Evolutionary conservation across 768 basidiomycete genomes (phyloP), one percentile per base, ranked within the genome.

Genomic region (Lyophyllum semitale): DNA sequence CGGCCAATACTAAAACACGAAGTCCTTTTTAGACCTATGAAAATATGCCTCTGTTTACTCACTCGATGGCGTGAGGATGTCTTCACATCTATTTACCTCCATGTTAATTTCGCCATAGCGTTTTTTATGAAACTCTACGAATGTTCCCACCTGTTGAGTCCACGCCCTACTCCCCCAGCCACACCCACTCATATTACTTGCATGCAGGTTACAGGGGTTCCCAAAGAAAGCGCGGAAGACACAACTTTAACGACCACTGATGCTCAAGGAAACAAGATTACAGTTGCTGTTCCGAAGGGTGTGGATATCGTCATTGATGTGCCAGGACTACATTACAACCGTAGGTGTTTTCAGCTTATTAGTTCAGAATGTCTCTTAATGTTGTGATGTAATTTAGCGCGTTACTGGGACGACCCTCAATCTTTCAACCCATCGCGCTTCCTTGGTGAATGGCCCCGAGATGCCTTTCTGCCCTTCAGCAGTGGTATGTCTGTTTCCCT

Each of bases 401-500:
- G 75, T 32, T 83, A 83, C 62, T 85, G 84, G 83, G 66, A 78
- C 47, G 74, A 84, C 41, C 83, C 84, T 3, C 57, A 78, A 27
- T 60, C 60, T 8, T 85, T 83, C 66, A 73, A 71, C 37, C 71
- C 71, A 23, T 71, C 72, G 25, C 73, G 82, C 7, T 84, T 83
- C 69, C 65, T 83, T n/a, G 73, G 71, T 32, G 77, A 83, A 44
- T 84, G 79, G 76, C 74, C 78, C 20, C 71, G 75, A 32, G 82
- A 84, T 59, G 84, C 83, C 0, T 84, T 82, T 61, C 35, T 81
- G 25, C 80, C 82, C 3, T 84, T 83, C 61, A 80, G 77, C 51
- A 70, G 64, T 42, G 80, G 80, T 71, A 50, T 51, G 66, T 56
- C n/a, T 20, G n/a, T 33, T 25, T 55, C n/a, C 9, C 4, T 9